phyloP scores from a whole-genome alignment of 1,284 basidiomycete genomes.

The Serendipita sp. region DNA sequence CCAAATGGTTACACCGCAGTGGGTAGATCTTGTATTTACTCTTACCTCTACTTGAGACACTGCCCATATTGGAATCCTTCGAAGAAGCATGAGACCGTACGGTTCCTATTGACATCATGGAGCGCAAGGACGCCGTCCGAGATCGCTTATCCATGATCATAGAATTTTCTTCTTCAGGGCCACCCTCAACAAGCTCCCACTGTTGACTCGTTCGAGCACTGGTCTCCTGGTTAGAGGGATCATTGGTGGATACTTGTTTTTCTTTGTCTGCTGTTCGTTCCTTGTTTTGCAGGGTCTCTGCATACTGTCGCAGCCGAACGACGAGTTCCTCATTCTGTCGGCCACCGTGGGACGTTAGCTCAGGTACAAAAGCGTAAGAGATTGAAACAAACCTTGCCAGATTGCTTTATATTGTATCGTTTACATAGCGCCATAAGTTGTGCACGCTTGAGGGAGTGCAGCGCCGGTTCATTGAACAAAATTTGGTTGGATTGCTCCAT shows the following conservation, averaged over 20 bases:
- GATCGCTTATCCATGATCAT: neutral
- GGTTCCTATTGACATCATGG: neutral
- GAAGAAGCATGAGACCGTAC: neutral
- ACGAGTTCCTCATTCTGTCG: conserved; percentile 1
- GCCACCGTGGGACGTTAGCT: neutral
- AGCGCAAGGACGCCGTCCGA: neutral
- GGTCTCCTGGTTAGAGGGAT: neutral
- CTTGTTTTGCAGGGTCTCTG: neutral
- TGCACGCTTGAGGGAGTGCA: conserved; percentile 2
- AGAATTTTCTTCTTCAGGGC: neutral
- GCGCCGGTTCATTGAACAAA: conserved; percentile 2
- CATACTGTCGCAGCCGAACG: neutral
- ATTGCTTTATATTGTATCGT: conserved; percentile 3
- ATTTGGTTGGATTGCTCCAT: neutral
- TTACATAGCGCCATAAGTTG: neutral
- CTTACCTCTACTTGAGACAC: conserved; percentile 1
- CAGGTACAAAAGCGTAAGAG: neutral
- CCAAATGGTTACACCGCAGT: neutral
- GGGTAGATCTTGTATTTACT: neutral
- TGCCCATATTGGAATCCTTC: neutral
- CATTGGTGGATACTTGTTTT: neutral
- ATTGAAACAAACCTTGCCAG: neutral
- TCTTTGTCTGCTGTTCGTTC: neutral
- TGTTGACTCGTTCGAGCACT: neutral
- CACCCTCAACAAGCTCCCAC: conserved; percentile 4